phyloP scores from a whole-genome alignment of 2,329 filamentous ascomycete genomes.

The Nothophoma quercina region DNA sequence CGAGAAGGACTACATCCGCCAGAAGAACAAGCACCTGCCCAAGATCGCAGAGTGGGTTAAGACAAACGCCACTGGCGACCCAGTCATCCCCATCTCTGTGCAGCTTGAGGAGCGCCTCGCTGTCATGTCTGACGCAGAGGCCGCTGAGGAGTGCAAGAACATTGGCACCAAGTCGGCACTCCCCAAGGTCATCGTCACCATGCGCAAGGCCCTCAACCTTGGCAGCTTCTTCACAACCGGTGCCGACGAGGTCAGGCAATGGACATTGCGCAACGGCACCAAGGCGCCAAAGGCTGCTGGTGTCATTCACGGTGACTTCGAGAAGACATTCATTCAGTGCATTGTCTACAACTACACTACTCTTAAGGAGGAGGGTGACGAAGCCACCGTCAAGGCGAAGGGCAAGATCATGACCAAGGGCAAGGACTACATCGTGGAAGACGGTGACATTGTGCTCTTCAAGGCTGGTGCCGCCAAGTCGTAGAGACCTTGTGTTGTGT shows the following conservation, averaged over 20 bases:
- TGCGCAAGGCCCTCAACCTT: conserved; percentile 90
- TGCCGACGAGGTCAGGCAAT: conserved; percentile 95
- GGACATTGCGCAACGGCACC: conserved; percentile 94
- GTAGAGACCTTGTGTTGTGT: conserved; percentile 46
- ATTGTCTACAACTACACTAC: conserved; percentile 89
- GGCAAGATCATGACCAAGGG: conserved; percentile 99
- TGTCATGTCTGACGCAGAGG: conserved; percentile 78
- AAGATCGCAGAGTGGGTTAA: conserved; percentile 97
- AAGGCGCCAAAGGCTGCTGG: conserved; percentile 98
- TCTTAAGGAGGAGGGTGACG: conserved; percentile 87
- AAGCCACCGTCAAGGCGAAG: conserved; percentile 86
- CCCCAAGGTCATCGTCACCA: conserved; percentile 89
- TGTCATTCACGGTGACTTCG: conserved; percentile 98
- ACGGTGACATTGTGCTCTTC: conserved; percentile 84
- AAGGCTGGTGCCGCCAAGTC: conserved; percentile 86
- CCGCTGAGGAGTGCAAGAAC: conserved; percentile 85
- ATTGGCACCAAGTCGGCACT: conserved; percentile 86
- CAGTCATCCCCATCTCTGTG: conserved; percentile 92
- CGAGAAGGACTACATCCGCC: conserved; percentile 94
- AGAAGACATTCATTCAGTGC: conserved; percentile 99
- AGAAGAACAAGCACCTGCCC: conserved; percentile 99
- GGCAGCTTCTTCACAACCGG: conserved; percentile 98
- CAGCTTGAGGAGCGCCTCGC: conserved; percentile 92
- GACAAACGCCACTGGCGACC: conserved; percentile 83
- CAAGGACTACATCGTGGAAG: conserved; percentile 92